These are phyloP conservation scores for Globisporangium iwayamae DNA, from an alignment of 352 stramenopile species.

Conservation along the genomic window DNA sequence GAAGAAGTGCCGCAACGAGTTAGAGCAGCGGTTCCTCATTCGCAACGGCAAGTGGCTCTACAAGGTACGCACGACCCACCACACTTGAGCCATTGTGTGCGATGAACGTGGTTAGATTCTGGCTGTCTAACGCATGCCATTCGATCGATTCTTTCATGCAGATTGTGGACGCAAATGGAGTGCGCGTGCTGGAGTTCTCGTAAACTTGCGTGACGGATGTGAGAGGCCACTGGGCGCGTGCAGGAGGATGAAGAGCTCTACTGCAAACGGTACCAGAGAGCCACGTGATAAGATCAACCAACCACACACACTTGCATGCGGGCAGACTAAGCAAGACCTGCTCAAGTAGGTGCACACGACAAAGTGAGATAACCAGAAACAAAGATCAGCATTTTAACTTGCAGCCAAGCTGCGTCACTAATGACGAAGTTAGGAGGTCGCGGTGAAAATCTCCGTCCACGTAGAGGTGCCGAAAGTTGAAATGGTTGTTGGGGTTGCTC, in stretches of 20 bases:
- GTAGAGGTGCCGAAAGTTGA: too few species aligned
- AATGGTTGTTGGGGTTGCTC: too few species aligned
- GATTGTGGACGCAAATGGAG: conserved; percentile 21
- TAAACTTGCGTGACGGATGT: conserved; percentile 5
- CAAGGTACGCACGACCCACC: conserved; percentile 32
- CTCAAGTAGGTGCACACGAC: neutral
- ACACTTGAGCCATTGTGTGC: neutral
- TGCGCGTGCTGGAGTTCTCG: conserved; percentile 21
- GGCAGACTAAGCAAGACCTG: neutral
- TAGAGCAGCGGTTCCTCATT: conserved; percentile 84
- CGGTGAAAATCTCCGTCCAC: too few species aligned
- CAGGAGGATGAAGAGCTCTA: neutral
- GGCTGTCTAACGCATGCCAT: neutral
- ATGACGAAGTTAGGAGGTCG: too few species aligned
- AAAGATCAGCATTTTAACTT: neutral
- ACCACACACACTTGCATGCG: neutral
- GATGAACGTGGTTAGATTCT: neutral
- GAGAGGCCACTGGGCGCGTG: neutral
- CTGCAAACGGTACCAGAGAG: neutral
- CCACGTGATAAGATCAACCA: neutral
- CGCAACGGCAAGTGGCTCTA: conserved; percentile 86
- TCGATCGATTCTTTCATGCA: neutral
- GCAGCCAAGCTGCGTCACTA: neutral
- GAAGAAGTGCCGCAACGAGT: conserved; percentile 74
- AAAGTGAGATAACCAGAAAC: neutral